Conservation (phyloP, 805 yeast genomes). For the Barnettozyma populi region DNA sequence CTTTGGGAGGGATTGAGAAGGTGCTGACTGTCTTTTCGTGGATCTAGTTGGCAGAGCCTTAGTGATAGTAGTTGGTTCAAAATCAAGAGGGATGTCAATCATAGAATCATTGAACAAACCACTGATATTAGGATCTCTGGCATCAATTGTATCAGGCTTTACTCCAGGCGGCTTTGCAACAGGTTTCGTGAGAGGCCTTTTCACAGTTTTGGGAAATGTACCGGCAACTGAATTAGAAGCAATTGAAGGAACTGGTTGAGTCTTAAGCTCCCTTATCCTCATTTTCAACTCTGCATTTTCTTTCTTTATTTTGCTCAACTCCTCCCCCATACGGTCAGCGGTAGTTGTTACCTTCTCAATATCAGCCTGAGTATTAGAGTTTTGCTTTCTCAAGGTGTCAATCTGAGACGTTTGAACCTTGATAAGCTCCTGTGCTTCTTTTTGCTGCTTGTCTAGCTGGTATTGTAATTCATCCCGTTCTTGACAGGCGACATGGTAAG, state of each 20-base stretch:
- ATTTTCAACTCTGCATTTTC: background rate
- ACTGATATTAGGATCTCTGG: background rate
- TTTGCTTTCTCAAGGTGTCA: conserved; percentile 3
- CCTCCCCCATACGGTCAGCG: background rate
- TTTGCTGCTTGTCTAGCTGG: conserved; percentile 24
- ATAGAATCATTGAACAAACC: background rate
- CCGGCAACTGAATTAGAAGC: background rate
- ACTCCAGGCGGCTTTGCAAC: background rate
- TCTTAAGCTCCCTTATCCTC: conserved; percentile 2
- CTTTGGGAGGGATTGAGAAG: background rate
- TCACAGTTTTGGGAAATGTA: background rate
- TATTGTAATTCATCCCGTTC: conserved; percentile 27
- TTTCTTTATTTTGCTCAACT: background rate
- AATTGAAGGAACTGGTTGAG: background rate
- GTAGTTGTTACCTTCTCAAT: background rate
- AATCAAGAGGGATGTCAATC: conserved; percentile 5
- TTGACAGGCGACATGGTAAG: conserved; percentile 26
- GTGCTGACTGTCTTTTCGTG: background rate
- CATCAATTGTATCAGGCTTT: background rate
- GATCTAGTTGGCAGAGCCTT: background rate
- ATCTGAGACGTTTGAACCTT: conserved; percentile 7
- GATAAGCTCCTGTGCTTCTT: conserved; percentile 24
- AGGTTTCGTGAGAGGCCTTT: background rate
- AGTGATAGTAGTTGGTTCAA: background rate
- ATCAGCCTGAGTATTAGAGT: background rate